phyloP scores from a whole-genome alignment of 805 yeast species.

The Metschnikowia arizonensis region DNA sequence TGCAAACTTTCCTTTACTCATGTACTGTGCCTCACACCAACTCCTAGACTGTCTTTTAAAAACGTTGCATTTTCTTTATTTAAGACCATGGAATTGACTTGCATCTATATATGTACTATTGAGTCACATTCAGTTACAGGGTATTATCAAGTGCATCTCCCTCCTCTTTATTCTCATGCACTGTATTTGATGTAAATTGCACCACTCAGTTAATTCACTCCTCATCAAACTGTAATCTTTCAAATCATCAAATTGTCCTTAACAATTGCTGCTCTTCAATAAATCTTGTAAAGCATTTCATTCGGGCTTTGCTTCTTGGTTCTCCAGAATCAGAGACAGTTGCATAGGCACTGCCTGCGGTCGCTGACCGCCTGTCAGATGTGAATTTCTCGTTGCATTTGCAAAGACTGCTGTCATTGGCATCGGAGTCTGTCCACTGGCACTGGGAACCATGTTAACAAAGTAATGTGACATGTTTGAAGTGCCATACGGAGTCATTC shows the following conservation, averaged over 20 bases:
- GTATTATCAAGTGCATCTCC: too few species aligned
- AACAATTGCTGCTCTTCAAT: background rate
- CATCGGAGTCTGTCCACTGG: slow-evolving; percentile 18
- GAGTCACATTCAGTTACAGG: too few species aligned
- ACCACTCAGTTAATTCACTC: too few species aligned
- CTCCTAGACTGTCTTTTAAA: too few species aligned
- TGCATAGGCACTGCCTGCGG: background rate
- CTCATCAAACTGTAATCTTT: too few species aligned
- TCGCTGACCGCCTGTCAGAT: slow-evolving; percentile 10
- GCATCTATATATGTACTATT: too few species aligned
- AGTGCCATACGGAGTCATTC: slow-evolving; percentile 36
- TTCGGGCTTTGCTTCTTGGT: background rate
- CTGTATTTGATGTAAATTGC: too few species aligned
- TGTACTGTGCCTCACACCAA: too few species aligned
- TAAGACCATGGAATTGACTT: too few species aligned
- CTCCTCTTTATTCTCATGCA: too few species aligned
- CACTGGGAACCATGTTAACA: slow-evolving; percentile 31
- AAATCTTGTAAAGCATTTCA: background rate
- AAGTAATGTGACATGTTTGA: slow-evolving; percentile 33
- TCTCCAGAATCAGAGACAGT: slow-evolving; percentile 1
- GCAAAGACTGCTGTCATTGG: slow-evolving; percentile 12
- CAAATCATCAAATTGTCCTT: too few species aligned
- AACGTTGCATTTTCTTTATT: too few species aligned
- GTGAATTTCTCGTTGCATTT: slow-evolving; percentile 8
- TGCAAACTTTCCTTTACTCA: background rate